A percentile compares a stretch with the other conserved stretches of the same genome.
phyloP scores from a whole-genome alignment of 345 rosid genomes.

The Hypericum androsaemum region DNA sequence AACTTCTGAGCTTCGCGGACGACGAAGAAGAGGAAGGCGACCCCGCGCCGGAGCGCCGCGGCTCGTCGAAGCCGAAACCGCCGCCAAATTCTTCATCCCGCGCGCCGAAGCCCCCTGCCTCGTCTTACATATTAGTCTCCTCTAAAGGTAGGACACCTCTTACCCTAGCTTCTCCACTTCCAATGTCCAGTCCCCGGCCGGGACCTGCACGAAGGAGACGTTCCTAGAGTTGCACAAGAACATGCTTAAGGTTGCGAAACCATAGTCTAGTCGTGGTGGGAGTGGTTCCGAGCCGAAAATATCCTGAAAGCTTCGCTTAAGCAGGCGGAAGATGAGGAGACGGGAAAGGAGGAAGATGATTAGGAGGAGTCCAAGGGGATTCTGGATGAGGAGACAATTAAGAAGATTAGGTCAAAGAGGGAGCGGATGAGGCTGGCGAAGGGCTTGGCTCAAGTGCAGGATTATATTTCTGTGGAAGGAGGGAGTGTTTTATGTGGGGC shows the following conservation, averaged over 20 bases:
- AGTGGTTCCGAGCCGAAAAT: slow-evolving; percentile 38
- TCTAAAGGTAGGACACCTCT: slow-evolving; percentile 42
- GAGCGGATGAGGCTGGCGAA: slow-evolving; percentile 55
- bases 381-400: slow-evolving; percentile 47
- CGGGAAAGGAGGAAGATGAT: too few species aligned
- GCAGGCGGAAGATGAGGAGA: slow-evolving; percentile 6
- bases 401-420: slow-evolving; percentile 55
- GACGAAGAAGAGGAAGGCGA: slow-evolving; percentile 43
- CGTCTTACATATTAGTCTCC: slow-evolving; percentile 50
- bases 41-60: slow-evolving; percentile 11
- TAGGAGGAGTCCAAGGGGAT: neutral
- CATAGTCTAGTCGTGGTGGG: too few species aligned
- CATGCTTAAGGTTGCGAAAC: slow-evolving; percentile 46
- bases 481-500: slow-evolving; percentile 30
- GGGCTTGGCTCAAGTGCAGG: slow-evolving; percentile 51
- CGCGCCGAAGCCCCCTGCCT: slow-evolving; percentile 13
- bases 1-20: slow-evolving; percentile 70
- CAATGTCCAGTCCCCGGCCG: slow-evolving; percentile 78
- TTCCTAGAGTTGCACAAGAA: slow-evolving; percentile 79
- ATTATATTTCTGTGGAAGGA: slow-evolving; percentile 63
- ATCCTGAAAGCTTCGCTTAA: slow-evolving; percentile 48
- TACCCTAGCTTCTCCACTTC: slow-evolving; percentile 24
- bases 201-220: slow-evolving; percentile 78
- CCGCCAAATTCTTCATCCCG: slow-evolving; percentile 16
- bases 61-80: slow-evolving; percentile 12